Base-by-base conservation (phyloP, 305 asterid species). In the Striga hermonthica region DNA sequence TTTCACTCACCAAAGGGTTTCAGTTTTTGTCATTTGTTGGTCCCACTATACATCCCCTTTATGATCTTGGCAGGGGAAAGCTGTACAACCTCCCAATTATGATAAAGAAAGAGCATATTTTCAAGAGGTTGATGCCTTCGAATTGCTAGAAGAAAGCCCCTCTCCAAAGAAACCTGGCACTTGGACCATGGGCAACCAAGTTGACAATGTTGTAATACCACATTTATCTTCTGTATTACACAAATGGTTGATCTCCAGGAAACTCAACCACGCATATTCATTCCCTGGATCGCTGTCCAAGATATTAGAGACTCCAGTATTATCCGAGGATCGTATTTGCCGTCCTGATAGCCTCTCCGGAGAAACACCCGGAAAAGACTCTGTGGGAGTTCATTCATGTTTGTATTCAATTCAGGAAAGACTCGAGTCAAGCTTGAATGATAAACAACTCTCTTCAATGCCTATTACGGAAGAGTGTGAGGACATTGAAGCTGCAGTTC, bases 81-180 rank as follows among this genome's bases (percentile, higher is more conserved):
- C 72, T 4, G 50, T 52, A 65, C 84, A 78, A 61, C 79, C 78
- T 67, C 86, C 86, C 36, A 90, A 81, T 72, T 93, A 45, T 31
- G 92, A 84, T 40, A 83, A 82, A 69, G 96, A 86, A 76, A 84
- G 75, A 63, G 94, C 83, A 43, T 93, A 93, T 79, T 90, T 88
- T 78, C 74, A 87, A 71, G 98, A 93, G 79, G 90, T 93, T 72
- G 98, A 93, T 81, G 86, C 88, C 72, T 93, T 77, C 73, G 95
- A 93, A 69, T 78, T 93, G 81, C 74, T 84, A 73, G 96, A 81
- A 79, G 95, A 93, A 78, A 93, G 98, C 76, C 98, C 97, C 72
- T 93, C 98, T 65, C 97, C 98, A 4, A 90, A 90, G 83, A 92
- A 82, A 76, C 63, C 80, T 55, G 49, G 74, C 72, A 84, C 95